A percentile compares a stretch with the other conserved stretches of the same genome.
phyloP scores from a whole-genome alignment of 352 stramenopile species.

The Phytophthora pseudosyringae region DNA sequence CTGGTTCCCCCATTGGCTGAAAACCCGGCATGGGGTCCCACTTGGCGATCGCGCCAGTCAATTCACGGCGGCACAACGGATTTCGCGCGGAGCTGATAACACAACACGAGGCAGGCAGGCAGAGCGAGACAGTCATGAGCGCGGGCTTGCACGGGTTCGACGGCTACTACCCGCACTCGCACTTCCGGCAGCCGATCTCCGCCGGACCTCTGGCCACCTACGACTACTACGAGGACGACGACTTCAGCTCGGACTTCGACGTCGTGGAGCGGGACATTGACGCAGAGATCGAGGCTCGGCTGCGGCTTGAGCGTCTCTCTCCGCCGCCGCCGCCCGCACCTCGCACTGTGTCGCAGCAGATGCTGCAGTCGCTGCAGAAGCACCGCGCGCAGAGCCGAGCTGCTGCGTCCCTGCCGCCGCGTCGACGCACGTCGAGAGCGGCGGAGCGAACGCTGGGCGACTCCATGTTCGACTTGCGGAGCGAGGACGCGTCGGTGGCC shows the following conservation, averaged over 20 bases:
- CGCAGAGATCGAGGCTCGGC: constrained; percentile 71
- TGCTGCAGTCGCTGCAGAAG: constrained; percentile 63
- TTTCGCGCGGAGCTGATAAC: constrained; percentile 18
- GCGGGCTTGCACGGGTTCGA: constrained; percentile 31
- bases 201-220: constrained; percentile 21
- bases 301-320: constrained; percentile 20
- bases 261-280: constrained; percentile 75
- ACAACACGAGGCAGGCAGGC: constrained; percentile 3
- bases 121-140: constrained; percentile 24
- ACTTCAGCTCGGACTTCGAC: constrained; percentile 66
- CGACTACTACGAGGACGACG: constrained; percentile 32
- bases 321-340: constrained; percentile 6
- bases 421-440: constrained; percentile 3
- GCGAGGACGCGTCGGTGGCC: constrained; percentile 9
- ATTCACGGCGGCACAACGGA: constrained; percentile 18
- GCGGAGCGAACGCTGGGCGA: constrained; percentile 1
- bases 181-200: constrained; percentile 19
- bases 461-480: constrained; percentile 18
- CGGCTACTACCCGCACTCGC: constrained; percentile 22
- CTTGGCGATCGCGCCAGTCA: constrained; percentile 28
- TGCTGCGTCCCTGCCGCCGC: constrained; percentile 5
- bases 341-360: constrained; percentile 65
- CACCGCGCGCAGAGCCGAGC: constrained; percentile 33
- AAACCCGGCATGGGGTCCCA: not conserved
- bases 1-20: constrained; percentile 4